Evolutionary conservation across 768 basidiomycete genomes (phyloP).

Genomic region (Phanerodontia chrysosporium): DNA sequence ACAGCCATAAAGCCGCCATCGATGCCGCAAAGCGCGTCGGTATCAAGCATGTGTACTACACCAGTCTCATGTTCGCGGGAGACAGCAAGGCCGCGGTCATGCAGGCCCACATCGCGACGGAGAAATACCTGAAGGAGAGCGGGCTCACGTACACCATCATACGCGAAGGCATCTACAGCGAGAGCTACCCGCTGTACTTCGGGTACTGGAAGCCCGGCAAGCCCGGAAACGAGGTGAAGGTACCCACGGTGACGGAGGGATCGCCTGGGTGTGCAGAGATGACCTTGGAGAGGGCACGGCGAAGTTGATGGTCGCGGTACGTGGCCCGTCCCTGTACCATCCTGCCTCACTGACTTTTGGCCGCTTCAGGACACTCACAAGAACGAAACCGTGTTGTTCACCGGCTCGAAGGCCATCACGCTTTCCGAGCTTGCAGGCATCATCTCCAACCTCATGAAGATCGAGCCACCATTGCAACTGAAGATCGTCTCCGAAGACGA

Average conservation of each 20-base stretch:
- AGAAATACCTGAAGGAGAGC: constrained; percentile 27
- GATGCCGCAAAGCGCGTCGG: constrained; percentile 30
- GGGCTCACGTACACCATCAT: constrained; percentile 32
- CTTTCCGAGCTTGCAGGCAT: constrained; percentile 24
- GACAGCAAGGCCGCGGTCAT: constrained; percentile 28
- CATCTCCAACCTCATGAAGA: constrained; percentile 18
- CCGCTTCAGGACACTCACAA: constrained; percentile 14
- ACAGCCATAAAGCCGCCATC: constrained; percentile 30
- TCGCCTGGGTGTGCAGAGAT: constrained; percentile 31
- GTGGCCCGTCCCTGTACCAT: neutral
- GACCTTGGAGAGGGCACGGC: constrained; percentile 35
- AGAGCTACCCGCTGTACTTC: constrained; percentile 29
- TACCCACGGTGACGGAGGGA: constrained; percentile 32
- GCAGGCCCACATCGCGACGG: constrained; percentile 31
- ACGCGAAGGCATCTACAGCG: constrained; percentile 33
- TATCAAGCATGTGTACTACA: constrained; percentile 33
- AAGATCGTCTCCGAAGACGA: constrained; percentile 23
- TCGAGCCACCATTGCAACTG: constrained; percentile 19
- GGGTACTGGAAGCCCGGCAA: constrained; percentile 22
- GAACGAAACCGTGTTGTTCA: constrained; percentile 27
- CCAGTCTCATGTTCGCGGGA: constrained; percentile 29
- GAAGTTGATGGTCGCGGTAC: constrained; percentile 23
- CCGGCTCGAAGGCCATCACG: constrained; percentile 21
- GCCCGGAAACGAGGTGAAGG: constrained; percentile 21
- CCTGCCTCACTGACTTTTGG: constrained; percentile 5